These are phyloP conservation scores for Umbelopsis ramanniana DNA, from an alignment of 192 early-diverging fungal species.

Conservation along the genomic window DNA sequence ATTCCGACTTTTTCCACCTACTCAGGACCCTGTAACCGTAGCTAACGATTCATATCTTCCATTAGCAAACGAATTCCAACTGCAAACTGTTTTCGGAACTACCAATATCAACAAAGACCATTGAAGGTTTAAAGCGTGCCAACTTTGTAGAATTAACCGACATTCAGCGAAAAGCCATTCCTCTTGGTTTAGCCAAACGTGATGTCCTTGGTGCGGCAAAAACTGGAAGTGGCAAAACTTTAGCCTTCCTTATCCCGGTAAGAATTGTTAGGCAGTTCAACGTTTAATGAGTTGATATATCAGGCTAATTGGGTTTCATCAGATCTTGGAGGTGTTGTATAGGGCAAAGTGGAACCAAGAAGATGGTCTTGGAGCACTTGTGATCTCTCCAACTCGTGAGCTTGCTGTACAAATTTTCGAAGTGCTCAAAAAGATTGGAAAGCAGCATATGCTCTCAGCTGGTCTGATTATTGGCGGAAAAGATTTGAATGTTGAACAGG, in stretches of 20 bases:
- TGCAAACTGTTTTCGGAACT: conserved; percentile 49
- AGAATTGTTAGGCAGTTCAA: conserved; percentile 8
- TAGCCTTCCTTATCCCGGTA: conserved; percentile 80
- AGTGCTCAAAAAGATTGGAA: conserved; percentile 75
- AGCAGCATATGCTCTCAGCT: conserved; percentile 81
- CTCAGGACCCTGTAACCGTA: neutral
- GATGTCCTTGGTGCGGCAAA: conserved; percentile 88
- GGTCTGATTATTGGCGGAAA: conserved; percentile 96
- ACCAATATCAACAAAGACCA: conserved; percentile 58
- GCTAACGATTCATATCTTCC: neutral
- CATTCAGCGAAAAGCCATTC: conserved; percentile 84
- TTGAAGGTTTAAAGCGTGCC: conserved; percentile 74
- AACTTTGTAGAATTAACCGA: conserved; percentile 94
- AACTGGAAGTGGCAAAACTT: conserved; percentile 85
- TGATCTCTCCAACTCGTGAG: conserved; percentile 86
- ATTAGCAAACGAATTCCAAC: conserved; percentile 32
- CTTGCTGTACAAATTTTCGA: conserved; percentile 94
- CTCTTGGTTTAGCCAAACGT: conserved; percentile 66
- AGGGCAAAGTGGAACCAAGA: conserved; percentile 80
- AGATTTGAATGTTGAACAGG: conserved; percentile 80
- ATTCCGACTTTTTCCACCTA: neutral
- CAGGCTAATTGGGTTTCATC: neutral
- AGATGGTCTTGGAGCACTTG: conserved; percentile 81
- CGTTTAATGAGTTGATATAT: too few species aligned
- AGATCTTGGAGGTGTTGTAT: conserved; percentile 86